Base-by-base conservation (phyloP, 768 basidiomycete genomes). In the Boletus reticuloceps region DNA sequence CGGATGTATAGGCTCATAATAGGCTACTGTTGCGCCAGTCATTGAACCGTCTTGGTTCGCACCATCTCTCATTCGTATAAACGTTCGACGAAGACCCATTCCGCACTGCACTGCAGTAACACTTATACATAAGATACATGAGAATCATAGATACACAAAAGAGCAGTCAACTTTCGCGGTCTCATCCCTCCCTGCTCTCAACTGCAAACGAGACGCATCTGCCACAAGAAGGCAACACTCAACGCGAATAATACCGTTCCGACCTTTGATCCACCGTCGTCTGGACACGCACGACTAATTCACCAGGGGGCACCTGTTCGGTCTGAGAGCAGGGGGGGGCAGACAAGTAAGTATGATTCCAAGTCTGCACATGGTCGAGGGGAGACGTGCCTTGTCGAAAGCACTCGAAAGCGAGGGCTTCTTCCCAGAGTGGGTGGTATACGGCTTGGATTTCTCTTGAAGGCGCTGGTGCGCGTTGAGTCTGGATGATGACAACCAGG, bases 391-490 rank as follows among this genome's bases (percentile, higher is more conserved):
- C 61, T 62, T 63, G 44, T 51, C 37, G 14, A 29, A 3, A 38
- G 22, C 20, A n/a, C 2, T 19, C 5, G 47, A 41, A 2, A 32
- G n/a, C 5, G 31, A 34, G 10, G 2, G 17, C 20, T 13, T 38
- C 13, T 31, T 29, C 12, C 27, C 29, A 19, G 32, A 45, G 12
- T 47, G 22, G 25, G 43, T 1, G 34, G 16, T 8, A 16, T 11
- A 22, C 17, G 38, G 36, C 2, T 46, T 3, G 12, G 34, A 13
- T 34, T 68, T 67, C 12, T 16, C 44, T 53, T 73, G 75, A 31
- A 77, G 69, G 4, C 66, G 55, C 36, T 72, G 69, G 3, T 81
- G 73, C 5, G 76, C 74, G 53, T 82, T 83, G 37, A 83, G 73
- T 38, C 79, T 74, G 58, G 11, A 60, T 47, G 20, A 44, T 16